Base-by-base conservation (phyloP, 2,329 filamentous ascomycete species). In the Paraphaeosphaeria sporulosa region DNA sequence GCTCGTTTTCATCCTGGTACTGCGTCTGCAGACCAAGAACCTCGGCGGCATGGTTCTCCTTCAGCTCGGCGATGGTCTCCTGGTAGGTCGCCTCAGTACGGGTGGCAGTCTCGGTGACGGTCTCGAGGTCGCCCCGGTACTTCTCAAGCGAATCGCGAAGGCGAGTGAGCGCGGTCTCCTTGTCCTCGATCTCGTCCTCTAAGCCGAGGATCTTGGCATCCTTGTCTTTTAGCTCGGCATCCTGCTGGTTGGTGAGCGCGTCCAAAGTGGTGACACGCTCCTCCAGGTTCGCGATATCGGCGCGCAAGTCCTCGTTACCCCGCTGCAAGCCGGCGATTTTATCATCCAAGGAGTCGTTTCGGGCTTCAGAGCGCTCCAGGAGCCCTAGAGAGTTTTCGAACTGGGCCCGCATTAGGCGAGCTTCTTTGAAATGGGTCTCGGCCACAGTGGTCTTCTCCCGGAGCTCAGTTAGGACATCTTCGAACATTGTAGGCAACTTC, bases 21-120 rank as follows among this genome's bases (percentile, higher is more conserved):
- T 76, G 71, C 12, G 65, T 66, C 55, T 82, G 70, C 1, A 82
- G 71, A 1, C 75, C 74, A 3, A 69, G 63, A 1, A 81, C 70
- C 5, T 65, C 71, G 17, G 72, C 69, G 7, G 74, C 72, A 58
- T 80, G 76, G 43, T 79, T 77, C 19, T 71, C 60, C 56, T 81
- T 76, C 71, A 82, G 76, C 46, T 76, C 70, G 3, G 62, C 67
- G 15, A 83, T 71, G 19, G 68, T 68, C 1, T 68, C 66, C 4
- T 67, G 62, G 57, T 82, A 78, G 32, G 80, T 74, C 13, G 74
- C 61, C 63, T 83, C 80, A 61, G 81, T 77, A 4, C 66, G 67
- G 2, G 67, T 73, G 42, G 82, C 76, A 8, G 80, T 73, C 19
- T 65, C 60, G 4, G 76, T 75, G 38, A 81, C 67, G 15, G 71